These are phyloP conservation scores for Nicotiana knightiana DNA, from an alignment of 257 asterid species.

Conservation along the genomic window DNA sequence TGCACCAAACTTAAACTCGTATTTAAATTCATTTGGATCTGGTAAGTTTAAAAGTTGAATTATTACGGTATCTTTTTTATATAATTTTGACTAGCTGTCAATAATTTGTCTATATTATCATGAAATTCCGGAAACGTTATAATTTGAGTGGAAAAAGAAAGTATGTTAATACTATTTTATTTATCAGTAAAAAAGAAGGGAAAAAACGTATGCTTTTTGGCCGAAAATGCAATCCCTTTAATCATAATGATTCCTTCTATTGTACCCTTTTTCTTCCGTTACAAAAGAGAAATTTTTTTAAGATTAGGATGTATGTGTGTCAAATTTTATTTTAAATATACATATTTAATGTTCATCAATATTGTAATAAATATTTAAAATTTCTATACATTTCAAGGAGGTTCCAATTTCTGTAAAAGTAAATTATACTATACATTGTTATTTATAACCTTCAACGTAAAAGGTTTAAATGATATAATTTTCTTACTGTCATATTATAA, in stretches of 20 bases:
- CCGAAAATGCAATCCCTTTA: background rate
- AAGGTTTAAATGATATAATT: background rate
- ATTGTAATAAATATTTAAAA: too few species aligned
- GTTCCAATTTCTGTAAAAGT: background rate
- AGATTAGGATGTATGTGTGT: background rate
- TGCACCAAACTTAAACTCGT: too few species aligned
- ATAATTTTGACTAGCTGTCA: background rate
- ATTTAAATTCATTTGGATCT: background rate
- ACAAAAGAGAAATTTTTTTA: background rate
- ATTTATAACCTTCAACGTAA: background rate
- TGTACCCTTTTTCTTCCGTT: background rate
- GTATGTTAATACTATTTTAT: background rate
- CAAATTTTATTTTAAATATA: background rate
- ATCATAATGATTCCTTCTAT: background rate
- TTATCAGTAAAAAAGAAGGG: background rate
- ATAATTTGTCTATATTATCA: slow-evolving; percentile 4
- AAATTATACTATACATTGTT: too few species aligned
- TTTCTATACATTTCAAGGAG: background rate
- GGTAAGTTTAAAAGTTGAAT: background rate
- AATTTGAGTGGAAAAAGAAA: background rate
- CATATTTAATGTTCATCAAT: background rate
- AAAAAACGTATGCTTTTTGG: background rate
- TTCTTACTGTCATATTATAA: background rate
- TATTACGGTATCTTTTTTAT: background rate
- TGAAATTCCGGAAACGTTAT: slow-evolving; percentile 1